Evolutionary conservation across 768 basidiomycete genomes (phyloP).

Genomic region (Trametes cinnabarina): DNA sequence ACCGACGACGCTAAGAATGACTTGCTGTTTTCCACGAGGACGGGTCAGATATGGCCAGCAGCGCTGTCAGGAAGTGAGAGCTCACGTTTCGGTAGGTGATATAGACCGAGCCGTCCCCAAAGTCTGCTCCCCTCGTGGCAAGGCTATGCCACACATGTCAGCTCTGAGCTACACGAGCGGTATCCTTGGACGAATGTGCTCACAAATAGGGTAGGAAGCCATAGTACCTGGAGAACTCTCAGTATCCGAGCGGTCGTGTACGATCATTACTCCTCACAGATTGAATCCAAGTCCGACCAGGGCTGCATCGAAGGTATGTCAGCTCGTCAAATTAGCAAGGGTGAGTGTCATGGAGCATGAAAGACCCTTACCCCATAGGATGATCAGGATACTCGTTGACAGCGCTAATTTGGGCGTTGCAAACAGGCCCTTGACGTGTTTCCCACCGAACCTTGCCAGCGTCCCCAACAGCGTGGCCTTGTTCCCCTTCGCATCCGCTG

Average conservation of each 20-base stretch:
- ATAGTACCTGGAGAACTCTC: conserved; percentile 40
- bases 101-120: conserved; percentile 66
- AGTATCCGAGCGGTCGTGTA: neutral
- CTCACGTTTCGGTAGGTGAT: conserved; percentile 73
- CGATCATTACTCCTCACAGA: conserved; percentile 39
- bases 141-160: conserved; percentile 40
- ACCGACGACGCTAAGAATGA: conserved; percentile 56
- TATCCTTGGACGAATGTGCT: conserved; percentile 16
- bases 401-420: conserved; percentile 48
- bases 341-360: neutral
- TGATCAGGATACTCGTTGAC: conserved; percentile 51
- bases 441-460: conserved; percentile 36
- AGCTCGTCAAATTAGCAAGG: too few species aligned
- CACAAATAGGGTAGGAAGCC: conserved; percentile 54
- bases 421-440: conserved; percentile 50
- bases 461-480: conserved; percentile 40
- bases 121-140: conserved; percentile 58
- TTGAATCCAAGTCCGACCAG: conserved; percentile 78
- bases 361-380: conserved; percentile 45
- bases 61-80: neutral
- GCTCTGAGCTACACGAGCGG: neutral
- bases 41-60: neutral
- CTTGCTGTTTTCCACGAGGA: conserved; percentile 38
- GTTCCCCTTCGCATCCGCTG: conserved; percentile 30
- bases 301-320: conserved; percentile 35